Conservation (phyloP, 768 basidiomycete genomes). For the Cystofilobasidium macerans region DNA sequence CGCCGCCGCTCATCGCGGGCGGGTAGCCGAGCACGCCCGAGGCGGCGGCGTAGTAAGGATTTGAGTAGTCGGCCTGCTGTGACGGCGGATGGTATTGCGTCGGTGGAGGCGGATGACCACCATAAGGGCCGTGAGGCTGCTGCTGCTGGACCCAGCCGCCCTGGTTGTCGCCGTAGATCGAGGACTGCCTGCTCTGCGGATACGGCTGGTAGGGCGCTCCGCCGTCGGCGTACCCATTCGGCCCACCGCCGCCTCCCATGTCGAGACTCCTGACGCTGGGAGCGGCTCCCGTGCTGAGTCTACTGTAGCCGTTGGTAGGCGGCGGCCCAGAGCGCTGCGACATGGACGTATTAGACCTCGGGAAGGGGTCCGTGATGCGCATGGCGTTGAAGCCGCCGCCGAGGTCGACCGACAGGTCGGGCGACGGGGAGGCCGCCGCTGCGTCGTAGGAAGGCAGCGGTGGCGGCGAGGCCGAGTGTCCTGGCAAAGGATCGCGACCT, state of each 20-base stretch:
- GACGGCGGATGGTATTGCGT: conserved; percentile 24
- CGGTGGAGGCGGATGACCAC: conserved; percentile 15
- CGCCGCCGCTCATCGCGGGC: neutral
- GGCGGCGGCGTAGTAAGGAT: conserved; percentile 38
- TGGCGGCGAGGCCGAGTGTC: neutral
- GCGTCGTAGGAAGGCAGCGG: conserved; percentile 13
- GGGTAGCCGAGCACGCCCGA: conserved; percentile 37
- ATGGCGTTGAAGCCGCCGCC: conserved; percentile 49
- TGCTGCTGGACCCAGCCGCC: conserved; percentile 8
- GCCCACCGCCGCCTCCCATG: conserved; percentile 12
- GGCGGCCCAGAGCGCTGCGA: conserved; percentile 35
- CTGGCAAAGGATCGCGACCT: neutral
- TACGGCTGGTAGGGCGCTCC: conserved; percentile 41
- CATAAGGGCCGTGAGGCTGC: conserved; percentile 24
- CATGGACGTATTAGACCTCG: conserved; percentile 28
- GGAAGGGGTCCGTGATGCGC: conserved; percentile 44
- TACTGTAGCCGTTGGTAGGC: conserved; percentile 37
- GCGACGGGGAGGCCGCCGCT: neutral
- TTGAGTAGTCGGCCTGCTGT: conserved; percentile 32
- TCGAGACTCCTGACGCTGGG: conserved; percentile 23
- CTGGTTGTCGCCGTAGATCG: conserved; percentile 30
- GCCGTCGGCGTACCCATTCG: conserved; percentile 28
- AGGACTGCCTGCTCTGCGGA: conserved; percentile 42
- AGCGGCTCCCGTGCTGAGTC: conserved; percentile 25
- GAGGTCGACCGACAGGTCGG: conserved; percentile 11